Evolutionary conservation across 176 grass and related monocot genomes (phyloP).

Genomic region (Luzula sylvatica): DNA sequence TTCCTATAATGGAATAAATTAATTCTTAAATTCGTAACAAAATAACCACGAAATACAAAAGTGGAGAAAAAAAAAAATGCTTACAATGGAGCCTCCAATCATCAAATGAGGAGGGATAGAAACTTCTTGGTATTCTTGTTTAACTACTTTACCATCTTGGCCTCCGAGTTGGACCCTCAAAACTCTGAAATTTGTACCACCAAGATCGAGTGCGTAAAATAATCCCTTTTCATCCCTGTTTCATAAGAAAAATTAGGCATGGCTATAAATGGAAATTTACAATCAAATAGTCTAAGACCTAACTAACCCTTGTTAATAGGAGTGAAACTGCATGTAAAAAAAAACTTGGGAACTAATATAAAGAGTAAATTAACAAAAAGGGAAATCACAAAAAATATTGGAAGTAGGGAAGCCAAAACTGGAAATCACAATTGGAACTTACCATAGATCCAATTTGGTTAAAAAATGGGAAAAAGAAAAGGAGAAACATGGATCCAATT

Average conservation of each 20-base stretch:
- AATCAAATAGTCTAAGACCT: too few species aligned
- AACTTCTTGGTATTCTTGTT: conserved; percentile 67
- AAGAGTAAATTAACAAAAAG: background rate
- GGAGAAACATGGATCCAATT: too few species aligned
- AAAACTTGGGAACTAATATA: too few species aligned
- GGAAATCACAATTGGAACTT: too few species aligned
- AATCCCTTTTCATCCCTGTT: conserved; percentile 63
- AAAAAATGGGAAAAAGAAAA: too few species aligned
- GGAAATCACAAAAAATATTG: too few species aligned
- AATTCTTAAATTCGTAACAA: background rate
- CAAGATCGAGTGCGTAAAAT: conserved; percentile 91
- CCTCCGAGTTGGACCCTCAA: conserved; percentile 73
- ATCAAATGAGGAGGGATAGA: conserved; percentile 77
- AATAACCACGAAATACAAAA: conserved; percentile 1
- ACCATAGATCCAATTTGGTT: too few species aligned
- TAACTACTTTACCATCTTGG: conserved; percentile 33
- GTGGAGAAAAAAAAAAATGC: background rate
- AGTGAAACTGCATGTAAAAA: too few species aligned
- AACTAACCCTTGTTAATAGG: too few species aligned
- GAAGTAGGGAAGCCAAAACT: too few species aligned
- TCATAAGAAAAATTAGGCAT: conserved; percentile 12
- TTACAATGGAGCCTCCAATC: conserved; percentile 66
- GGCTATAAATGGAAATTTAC: background rate
- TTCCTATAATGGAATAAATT: conserved; percentile 36
- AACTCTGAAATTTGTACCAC: conserved; percentile 88